Conservation (phyloP, 306 rosid species). For the Pterocarpus macrocarpus region DNA sequence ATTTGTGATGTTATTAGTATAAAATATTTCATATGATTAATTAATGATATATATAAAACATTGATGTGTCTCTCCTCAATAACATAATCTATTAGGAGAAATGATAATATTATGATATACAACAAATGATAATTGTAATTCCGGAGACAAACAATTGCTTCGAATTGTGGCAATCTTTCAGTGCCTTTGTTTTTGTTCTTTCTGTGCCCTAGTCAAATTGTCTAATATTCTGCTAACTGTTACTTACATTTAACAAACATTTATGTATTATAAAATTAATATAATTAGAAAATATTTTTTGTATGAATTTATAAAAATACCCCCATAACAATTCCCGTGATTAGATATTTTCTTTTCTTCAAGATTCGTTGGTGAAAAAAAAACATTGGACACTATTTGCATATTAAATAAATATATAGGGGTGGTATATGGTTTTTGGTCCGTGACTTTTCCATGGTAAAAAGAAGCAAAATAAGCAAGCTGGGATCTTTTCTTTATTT, state of each 20-base stretch:
- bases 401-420: neutral
- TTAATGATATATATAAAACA: too few relatives aligned
- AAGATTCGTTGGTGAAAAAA: neutral
- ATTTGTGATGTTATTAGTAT: too few relatives aligned
- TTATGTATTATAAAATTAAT: too few relatives aligned
- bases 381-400: neutral
- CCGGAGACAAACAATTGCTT: neutral
- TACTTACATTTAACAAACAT: too few relatives aligned
- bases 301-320: neutral
- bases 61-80: too few relatives aligned
- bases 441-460: conserved; percentile 36
- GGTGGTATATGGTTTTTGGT: neutral
- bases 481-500: neutral
- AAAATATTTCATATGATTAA: too few relatives aligned
- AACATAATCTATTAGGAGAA: too few relatives aligned
- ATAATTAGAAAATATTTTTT: too few relatives aligned
- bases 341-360: neutral
- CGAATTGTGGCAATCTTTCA: neutral
- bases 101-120: too few relatives aligned
- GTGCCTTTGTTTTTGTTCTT: too few relatives aligned
- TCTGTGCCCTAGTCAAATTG: neutral
- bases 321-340: neutral
- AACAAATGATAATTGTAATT: too few relatives aligned
- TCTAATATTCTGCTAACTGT: too few relatives aligned
- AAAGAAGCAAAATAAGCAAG: conserved; percentile 13